Conservation (phyloP, 2,329 filamentous ascomycete species). For the Penicillium polonicum region DNA sequence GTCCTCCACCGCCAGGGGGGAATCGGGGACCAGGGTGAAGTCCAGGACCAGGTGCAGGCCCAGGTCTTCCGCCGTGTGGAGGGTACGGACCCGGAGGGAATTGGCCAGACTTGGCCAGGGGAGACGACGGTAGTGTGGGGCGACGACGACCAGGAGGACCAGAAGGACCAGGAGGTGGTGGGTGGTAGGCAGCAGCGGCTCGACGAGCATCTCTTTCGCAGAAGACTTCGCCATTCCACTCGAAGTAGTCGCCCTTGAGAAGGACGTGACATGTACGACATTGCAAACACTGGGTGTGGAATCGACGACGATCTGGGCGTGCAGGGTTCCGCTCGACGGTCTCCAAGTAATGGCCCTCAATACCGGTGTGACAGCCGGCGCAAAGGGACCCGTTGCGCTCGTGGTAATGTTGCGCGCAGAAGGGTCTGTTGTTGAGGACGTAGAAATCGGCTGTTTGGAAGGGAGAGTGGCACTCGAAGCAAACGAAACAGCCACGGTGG, state of each 20-base stretch:
- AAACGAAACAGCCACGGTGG: conserved; percentile 93
- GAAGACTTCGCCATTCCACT: conserved; percentile 74
- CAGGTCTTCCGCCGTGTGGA: conserved; percentile 6
- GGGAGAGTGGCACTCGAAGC: conserved; percentile 74
- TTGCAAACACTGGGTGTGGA: conserved; percentile 82
- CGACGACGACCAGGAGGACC: conserved; percentile 33
- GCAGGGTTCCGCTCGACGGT: conserved; percentile 56
- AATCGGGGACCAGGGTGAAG: conserved; percentile 24
- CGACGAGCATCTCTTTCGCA: conserved; percentile 83
- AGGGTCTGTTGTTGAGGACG: conserved; percentile 80
- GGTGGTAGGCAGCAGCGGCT: conserved; percentile 38
- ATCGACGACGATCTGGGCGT: conserved; percentile 60
- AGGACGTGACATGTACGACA: conserved; percentile 71
- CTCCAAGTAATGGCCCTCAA: conserved; percentile 91
- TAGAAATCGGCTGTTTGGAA: conserved; percentile 92
- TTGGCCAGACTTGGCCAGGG: conserved; percentile 29
- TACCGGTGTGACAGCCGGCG: conserved; percentile 73
- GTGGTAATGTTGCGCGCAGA: conserved; percentile 91
- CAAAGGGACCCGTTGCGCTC: conserved; percentile 85
- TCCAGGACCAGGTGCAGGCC: conserved; percentile 11
- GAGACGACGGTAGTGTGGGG: conserved; percentile 36
- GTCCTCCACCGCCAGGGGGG: conserved; percentile 34
- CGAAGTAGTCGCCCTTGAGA: conserved; percentile 84
- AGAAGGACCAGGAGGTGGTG: conserved; percentile 33
- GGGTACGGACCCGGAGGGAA: conserved; percentile 30